Percentiles rank a stretch among this genome's conserved stretches.
These are phyloP conservation scores for Candida ovalis DNA, from an alignment of 805 yeast genomes.

Conservation along the genomic window DNA sequence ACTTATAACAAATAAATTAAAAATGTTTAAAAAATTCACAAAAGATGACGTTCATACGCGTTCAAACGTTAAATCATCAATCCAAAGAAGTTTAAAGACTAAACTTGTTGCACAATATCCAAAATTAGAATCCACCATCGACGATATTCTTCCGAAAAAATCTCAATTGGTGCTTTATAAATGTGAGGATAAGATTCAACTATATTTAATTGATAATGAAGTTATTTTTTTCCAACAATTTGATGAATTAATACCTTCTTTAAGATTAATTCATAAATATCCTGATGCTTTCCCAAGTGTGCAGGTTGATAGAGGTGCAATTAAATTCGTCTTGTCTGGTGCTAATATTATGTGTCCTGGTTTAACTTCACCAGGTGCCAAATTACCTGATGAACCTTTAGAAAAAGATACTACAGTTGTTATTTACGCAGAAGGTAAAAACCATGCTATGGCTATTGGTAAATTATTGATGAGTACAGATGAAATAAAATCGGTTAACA, in stretches of 20 bases:
- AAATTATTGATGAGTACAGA: slow-evolving; percentile 81
- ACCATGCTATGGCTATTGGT: slow-evolving; percentile 88
- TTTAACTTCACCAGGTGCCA: slow-evolving; percentile 80
- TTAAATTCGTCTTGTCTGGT: slow-evolving; percentile 90
- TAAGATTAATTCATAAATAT: slow-evolving; percentile 73
- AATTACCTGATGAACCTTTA: slow-evolving; percentile 68
- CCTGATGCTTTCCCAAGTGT: slow-evolving; percentile 83
- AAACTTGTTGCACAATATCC: slow-evolving; percentile 74
- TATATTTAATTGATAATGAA: slow-evolving; percentile 69
- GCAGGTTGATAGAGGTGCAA: slow-evolving; percentile 94
- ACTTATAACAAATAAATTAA: background rate
- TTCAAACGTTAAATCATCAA: slow-evolving; percentile 88
- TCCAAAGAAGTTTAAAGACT: slow-evolving; percentile 82
- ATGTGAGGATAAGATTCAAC: slow-evolving; percentile 85
- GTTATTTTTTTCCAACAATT: slow-evolving; percentile 79
- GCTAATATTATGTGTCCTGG: slow-evolving; percentile 98
- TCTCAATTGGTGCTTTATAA: slow-evolving; percentile 74
- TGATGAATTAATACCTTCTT: slow-evolving; percentile 71
- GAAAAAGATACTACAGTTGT: slow-evolving; percentile 71
- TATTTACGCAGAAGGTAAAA: slow-evolving; percentile 90
- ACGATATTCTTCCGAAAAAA: slow-evolving; percentile 83
- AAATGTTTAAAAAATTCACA: slow-evolving; percentile 49
- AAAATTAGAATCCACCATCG: slow-evolving; percentile 69
- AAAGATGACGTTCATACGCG: slow-evolving; percentile 87
- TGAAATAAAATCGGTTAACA: slow-evolving; percentile 77